These are phyloP conservation scores for Tuber aestivum DNA, from an alignment of 495 filamentous ascomycete species.

Conservation along the genomic window DNA sequence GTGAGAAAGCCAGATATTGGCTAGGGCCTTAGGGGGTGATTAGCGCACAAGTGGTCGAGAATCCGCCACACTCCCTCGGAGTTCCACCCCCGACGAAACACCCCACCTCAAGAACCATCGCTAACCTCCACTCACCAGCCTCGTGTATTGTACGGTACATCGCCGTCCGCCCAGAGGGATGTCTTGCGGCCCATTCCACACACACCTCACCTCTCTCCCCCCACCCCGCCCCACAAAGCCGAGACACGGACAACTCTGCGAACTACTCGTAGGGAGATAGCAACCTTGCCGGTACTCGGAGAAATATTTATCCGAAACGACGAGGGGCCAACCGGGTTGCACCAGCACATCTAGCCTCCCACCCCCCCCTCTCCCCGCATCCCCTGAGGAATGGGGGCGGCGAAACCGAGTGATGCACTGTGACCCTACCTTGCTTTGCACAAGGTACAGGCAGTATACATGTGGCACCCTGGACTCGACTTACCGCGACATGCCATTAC, in stretches of 20 bases:
- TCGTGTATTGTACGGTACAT: no score
- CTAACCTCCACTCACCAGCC: not conserved
- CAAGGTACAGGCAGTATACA: not conserved
- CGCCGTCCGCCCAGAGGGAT: not conserved
- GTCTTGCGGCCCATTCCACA: not conserved
- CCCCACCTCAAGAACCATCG: not conserved
- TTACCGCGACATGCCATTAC: not conserved
- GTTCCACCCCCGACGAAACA: not conserved
- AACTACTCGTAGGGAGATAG: not conserved
- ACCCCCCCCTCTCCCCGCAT: not conserved
- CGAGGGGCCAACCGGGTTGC: not conserved
- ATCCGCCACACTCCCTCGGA: not conserved
- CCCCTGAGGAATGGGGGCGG: no score
- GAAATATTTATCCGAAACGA: not conserved
- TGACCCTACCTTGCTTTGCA: not conserved
- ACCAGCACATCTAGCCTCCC: no score
- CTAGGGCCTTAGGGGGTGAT: not conserved
- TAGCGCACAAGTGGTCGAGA: not conserved
- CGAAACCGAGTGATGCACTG: not conserved
- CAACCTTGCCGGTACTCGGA: not conserved
- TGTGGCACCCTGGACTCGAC: not conserved
- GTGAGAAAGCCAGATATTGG: not conserved
- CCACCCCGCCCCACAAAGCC: not conserved
- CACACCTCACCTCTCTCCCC: no score
- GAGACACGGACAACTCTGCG: constrained; percentile 5